Conservation (phyloP, 768 basidiomycete genomes). For the Lactarius hatsudake region DNA sequence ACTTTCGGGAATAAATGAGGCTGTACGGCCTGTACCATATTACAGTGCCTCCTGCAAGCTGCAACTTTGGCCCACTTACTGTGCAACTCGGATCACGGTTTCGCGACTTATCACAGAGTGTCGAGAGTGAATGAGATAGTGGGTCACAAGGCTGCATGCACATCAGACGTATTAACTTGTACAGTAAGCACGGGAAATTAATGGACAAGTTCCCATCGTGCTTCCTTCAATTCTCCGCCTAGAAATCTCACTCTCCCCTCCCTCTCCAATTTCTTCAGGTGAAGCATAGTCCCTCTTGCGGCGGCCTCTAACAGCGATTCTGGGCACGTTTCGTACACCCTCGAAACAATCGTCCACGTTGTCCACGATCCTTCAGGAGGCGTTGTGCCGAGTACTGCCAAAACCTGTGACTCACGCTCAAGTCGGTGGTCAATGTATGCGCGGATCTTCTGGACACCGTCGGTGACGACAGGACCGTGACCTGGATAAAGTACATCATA, state of each 20-base stretch:
- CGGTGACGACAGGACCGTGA: conserved; percentile 75
- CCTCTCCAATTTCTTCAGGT: conserved; percentile 66
- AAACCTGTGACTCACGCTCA: conserved; percentile 76
- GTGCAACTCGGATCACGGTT: not conserved
- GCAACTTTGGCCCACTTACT: not conserved
- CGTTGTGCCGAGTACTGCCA: conserved; percentile 46
- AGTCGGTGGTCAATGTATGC: conserved; percentile 79
- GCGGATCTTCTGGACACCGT: conserved; percentile 59
- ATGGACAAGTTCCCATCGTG: conserved; percentile 43
- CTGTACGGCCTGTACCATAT: not conserved
- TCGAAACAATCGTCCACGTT: conserved; percentile 61
- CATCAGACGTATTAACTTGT: not conserved
- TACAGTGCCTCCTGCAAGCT: not conserved
- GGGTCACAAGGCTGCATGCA: not conserved
- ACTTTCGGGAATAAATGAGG: not conserved
- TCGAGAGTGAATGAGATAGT: not conserved
- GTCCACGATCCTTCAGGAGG: conserved; percentile 47
- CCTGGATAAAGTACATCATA: conserved; percentile 74
- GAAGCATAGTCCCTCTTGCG: conserved; percentile 62
- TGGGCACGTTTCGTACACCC: conserved; percentile 72
- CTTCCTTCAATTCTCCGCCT: conserved; percentile 51
- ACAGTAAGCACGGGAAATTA: not conserved
- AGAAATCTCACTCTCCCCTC: conserved; percentile 57
- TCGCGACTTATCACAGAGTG: not conserved
- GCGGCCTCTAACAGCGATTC: conserved; percentile 70